Evolutionary conservation across 306 rosid species (phyloP), one percentile per base, ranked within the genome.

Genomic region (Trichosanthes truncata): DNA sequence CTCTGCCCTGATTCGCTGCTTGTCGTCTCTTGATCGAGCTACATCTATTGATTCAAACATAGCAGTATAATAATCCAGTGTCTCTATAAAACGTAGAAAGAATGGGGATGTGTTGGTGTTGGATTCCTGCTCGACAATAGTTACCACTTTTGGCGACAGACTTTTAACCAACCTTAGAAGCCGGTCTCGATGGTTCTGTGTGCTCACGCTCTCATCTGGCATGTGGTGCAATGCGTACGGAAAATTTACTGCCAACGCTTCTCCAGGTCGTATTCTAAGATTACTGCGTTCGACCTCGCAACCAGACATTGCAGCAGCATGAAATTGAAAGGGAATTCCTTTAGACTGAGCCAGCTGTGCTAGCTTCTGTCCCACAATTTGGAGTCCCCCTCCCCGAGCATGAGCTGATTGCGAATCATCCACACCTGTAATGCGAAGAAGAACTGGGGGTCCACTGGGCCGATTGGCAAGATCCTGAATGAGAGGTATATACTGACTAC

Each of bases 191-290:
- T 95, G 97, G 36, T 95, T 95, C 61, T 88, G 85, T 9, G 84
- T 89, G 95, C 96, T 91, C 75, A 95, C 99, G 45, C 99, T 93
- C 89, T 95, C 99, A n/a, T 95, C 99, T 0, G 99, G 89, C 93
- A 95, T 93, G 87, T 95, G 99, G 85, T 95, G 99, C 81, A 95
- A 81, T 74, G 83, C 83, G 33, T 79, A 95, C 1, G 99, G 97
- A 74, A 93, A 93, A 63, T 87, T 95, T 76, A 93, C 97, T 0
- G 87, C 96, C 48, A 96, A 20, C 3, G 98, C 92, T 80, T 96
- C 99, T 41, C 85, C 96, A 0, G 84, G 89, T 78, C 4, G 84
- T 84, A 90, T 25, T 21, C 80, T 78, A 3, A 96, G 93, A 74
- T 82, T 83, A 52, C 84, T 82, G 20, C 31, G 68, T 12, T 84